Base-by-base conservation (phyloP, 2,329 filamentous ascomycete genomes). In the Penicillium olsonii region DNA sequence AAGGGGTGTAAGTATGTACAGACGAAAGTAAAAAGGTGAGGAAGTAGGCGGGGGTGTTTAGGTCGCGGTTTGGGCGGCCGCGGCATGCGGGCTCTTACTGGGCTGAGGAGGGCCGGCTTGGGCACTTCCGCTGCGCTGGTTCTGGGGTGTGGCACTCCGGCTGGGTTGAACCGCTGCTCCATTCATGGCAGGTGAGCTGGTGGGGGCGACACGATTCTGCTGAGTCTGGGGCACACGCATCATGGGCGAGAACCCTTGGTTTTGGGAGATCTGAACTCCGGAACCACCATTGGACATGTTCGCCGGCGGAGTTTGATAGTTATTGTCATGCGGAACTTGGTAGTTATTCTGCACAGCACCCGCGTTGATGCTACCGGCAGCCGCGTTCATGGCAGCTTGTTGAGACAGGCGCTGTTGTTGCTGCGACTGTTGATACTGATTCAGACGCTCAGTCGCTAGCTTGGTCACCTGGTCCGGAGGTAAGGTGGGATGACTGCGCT, bases 391-490 rank as follows among this genome's bases (percentile, higher is more conserved):
- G 2, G 78, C 76, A 34, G 73, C 76, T 58, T 62, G 59, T 34
- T 79, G 76, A n/a, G 75, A 77, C 64, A 75, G 75, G 40, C 66
- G 69, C 58, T 71, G 73, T 54, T 73, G 73, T 54, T 73, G 75
- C 55, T 78, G 75, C 58, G 71, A 73, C 53, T 73, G 75, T 54
- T 78, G 75, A 54, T 74, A 72, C 52, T 74, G 70, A 51, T 74
- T 68, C 34, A 82, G 66, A 40, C 77, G 73, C 31, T 82, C 76
- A 2, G 75, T 79, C 3, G 81, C 79, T 54, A 81, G 63, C 34
- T 75, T 74, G 48, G 72, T 76, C 9, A 84, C 71, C 62, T 84
- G 78, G 20, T 84, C 80, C 3, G 75, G 72, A 1, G 78, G 70
- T 54, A 80, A 68, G 46, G 75, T 73, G 1, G 80, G 80, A 54